Percentiles rank a stretch among this genome's conserved stretches.
phyloP scores from a whole-genome alignment of 345 rosid species.

The Sapria himalayana region DNA sequence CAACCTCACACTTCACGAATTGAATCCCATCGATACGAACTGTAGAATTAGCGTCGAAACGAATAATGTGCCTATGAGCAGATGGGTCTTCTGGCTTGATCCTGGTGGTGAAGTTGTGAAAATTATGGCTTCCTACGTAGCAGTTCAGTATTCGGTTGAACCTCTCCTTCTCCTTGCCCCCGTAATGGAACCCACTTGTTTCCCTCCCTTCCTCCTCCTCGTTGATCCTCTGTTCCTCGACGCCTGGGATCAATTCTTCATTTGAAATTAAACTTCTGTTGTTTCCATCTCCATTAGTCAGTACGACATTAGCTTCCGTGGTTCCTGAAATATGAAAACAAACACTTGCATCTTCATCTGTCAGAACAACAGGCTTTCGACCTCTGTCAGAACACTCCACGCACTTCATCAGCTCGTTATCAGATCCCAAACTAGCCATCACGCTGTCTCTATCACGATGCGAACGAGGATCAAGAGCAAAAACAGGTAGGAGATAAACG shows the following conservation, averaged over 20 bases:
- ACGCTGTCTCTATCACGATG: conserved; percentile 81
- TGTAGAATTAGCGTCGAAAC: conserved; percentile 34
- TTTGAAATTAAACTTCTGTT: background rate
- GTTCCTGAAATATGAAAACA: conserved; percentile 6
- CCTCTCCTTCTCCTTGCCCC: conserved; percentile 55
- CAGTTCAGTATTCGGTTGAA: conserved; percentile 49
- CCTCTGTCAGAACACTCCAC: conserved; percentile 73
- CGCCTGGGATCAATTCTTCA: conserved; percentile 5
- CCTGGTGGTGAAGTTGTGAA: conserved; percentile 86
- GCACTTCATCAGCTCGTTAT: conserved; percentile 49
- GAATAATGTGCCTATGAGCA: conserved; percentile 48
- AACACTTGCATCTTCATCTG: conserved; percentile 16
- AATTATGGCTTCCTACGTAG: conserved; percentile 82
- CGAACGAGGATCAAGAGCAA: conserved; percentile 54
- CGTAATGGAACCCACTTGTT: conserved; percentile 28
- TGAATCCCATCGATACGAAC: conserved; percentile 54
- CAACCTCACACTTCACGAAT: conserved; percentile 83
- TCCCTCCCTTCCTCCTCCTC: conserved; percentile 9
- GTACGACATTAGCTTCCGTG: conserved; percentile 9
- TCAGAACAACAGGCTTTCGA: conserved; percentile 42
- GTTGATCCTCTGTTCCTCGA: conserved; percentile 10
- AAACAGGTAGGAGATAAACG: conserved; percentile 68
- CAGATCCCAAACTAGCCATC: conserved; percentile 52
- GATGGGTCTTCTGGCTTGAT: conserved; percentile 76
- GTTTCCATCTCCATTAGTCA: conserved; percentile 6